Base-by-base conservation (phyloP, 23 red algal species). In the Gracilaria domingensis region DNA sequence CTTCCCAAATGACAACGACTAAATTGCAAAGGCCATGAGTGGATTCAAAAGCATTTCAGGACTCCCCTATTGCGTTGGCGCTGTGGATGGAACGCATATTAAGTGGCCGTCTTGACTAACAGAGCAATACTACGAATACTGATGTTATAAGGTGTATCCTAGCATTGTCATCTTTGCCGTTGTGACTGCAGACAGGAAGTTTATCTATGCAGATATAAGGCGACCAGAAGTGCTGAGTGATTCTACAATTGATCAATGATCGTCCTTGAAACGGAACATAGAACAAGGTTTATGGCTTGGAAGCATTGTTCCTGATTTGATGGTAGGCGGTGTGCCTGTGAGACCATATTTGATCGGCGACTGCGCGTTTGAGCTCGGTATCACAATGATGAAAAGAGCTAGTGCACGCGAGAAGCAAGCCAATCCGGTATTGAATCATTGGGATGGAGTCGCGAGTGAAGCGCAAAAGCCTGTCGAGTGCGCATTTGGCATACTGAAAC, bases 401-500 rank as follows among this genome's bases (percentile, higher is more conserved):
- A 47, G 21, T 39, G 51, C 6, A 1, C 67, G 36, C 23, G 40
- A 66, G 34, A 33, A 70, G 58, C 4, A 44, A 34, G 55, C 34
- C 9, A 11, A 12, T 53, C 59, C 62, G 1, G 45, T 71, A 25
- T 23, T 85, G 42, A 65, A 85, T 47, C 8, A 23, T 4, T 85
- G 81, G 29, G 40, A 85, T 6, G 9, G 38, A 4, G 7, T 78
- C 6, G 84, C 37, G 57, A 70, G 57, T 16, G 21, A 75, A n/a
- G 58, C 65, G 14, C n/a, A 67, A 11, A 77, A 88, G 42, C 56
- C 84, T 23, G 35, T 88, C 14, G 67, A 88, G 20, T 88, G 66
- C 71, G 67, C 84, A 14, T 88, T 56, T 88, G 66, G 67, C 12
- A 88, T 88, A 18, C 49, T 77, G 38, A 88, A 88, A 26, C 23